Evolutionary conservation across 1,284 basidiomycete species (phyloP), one percentile per base, ranked within the genome.

Genomic region (Flammula alnicola): DNA sequence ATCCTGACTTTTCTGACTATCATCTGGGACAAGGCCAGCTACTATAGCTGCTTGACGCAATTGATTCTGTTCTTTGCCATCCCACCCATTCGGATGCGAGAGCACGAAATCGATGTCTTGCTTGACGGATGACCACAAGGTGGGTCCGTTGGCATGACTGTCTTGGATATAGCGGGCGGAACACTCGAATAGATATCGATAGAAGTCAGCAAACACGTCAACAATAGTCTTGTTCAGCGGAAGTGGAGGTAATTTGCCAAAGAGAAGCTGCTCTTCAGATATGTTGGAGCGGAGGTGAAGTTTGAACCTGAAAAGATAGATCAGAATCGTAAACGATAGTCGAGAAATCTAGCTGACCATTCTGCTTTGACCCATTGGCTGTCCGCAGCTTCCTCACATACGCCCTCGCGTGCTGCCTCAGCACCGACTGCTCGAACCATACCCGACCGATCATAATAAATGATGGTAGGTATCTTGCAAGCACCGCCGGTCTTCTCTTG

Each of bases 131-230:
- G 39, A 5, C 53, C 44, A 56, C 19, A 75, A 67, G 6, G 49
- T 59, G 2, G 48, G 42, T 0, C 80, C 79, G 32, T 68, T 71
- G 0, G 70, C 63, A 44, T 80, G 75, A 0, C 73, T 72, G 30
- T 81, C 75, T 39, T 65, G 57, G 37, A 84, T 79, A 55, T 74
- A 83, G 3, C 54, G 67, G 36, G 64, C 60, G 1, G 75, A 69
- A 50, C 79, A 81, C 0, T 59, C 22, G 42, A 66, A 70, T 4
- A 84, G 61, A 51, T 84, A 84, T 1, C 52, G 58, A 33, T 81
- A 63, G 48, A 80, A 57, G 16, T 83, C 81, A 1, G 69, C 64
- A 12, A 79, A 70, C 36, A 82, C 61, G 11, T 78, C 66, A 0
- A 73, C 49, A 2, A 73, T 68, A 0, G 71, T 65, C 61, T 73